phyloP scores from a whole-genome alignment of 2,329 filamentous ascomycete genomes.

The Fusarium napiforme region DNA sequence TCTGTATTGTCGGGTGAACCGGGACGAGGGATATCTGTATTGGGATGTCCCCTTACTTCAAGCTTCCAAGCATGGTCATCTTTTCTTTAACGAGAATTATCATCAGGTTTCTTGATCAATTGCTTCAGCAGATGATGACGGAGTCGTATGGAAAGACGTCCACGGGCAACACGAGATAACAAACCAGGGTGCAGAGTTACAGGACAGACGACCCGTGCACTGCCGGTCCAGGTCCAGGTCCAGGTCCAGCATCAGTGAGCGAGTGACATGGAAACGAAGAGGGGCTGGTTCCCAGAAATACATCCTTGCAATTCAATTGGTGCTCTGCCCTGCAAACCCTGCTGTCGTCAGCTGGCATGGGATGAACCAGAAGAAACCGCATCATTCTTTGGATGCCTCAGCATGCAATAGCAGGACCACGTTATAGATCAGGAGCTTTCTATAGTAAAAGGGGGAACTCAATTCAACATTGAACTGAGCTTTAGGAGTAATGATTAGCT shows the following conservation, averaged over 20 bases:
- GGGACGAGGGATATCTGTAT: background rate
- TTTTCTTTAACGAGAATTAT: background rate
- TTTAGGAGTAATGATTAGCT: background rate
- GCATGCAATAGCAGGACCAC: background rate
- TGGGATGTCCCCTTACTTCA: background rate
- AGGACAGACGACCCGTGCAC: background rate
- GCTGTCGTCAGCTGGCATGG: slow-evolving; percentile 15
- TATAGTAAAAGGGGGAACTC: background rate
- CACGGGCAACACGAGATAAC: background rate
- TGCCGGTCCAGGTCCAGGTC: background rate
- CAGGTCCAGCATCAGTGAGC: background rate
- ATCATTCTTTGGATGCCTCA: background rate
- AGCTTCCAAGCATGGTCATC: background rate
- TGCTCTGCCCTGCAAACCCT: background rate
- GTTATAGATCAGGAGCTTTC: background rate
- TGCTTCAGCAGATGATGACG: background rate
- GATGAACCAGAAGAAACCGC: slow-evolving; percentile 2
- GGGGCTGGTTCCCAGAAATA: background rate
- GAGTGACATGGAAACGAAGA: background rate
- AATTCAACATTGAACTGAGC: background rate
- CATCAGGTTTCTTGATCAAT: background rate
- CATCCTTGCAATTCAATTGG: slow-evolving; percentile 5
- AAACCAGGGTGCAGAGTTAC: background rate
- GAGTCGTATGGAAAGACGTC: background rate
- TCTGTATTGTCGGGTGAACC: slow-evolving; percentile 26